phyloP scores from a whole-genome alignment of 352 stramenopile genomes.

The Pythium phragmiticola region DNA sequence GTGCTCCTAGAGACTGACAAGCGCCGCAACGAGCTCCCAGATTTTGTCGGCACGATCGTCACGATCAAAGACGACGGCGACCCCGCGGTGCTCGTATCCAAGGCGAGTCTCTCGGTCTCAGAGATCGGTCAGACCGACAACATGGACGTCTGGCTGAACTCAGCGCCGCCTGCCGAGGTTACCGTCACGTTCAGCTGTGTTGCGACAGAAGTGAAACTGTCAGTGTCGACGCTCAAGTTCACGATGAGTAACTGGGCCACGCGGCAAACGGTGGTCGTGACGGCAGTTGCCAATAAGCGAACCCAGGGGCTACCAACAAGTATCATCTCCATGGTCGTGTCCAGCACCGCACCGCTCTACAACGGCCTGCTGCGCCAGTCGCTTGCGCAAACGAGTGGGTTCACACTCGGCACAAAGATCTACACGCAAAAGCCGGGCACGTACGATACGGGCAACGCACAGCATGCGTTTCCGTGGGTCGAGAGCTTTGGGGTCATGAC shows the following conservation, averaged over 20 bases:
- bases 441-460: slow-evolving; percentile 56
- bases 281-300: slow-evolving; percentile 35
- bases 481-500: slow-evolving; percentile 51
- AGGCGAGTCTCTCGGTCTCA: slow-evolving; percentile 58
- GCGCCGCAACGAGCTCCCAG: slow-evolving; percentile 33
- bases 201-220: slow-evolving; percentile 23
- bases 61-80: slow-evolving; percentile 68
- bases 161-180: slow-evolving; percentile 40
- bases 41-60: slow-evolving; percentile 69
- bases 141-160: slow-evolving; percentile 55
- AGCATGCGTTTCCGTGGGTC: slow-evolving; percentile 51
- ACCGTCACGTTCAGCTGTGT: slow-evolving; percentile 26
- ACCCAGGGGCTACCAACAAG: slow-evolving; percentile 38
- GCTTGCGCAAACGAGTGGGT: slow-evolving; percentile 20
- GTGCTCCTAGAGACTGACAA: slow-evolving; percentile 46
- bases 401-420: slow-evolving; percentile 40
- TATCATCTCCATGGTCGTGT: slow-evolving; percentile 31
- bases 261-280: slow-evolving; percentile 36
- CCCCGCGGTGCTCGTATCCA: slow-evolving; percentile 59
- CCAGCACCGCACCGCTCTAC: slow-evolving; percentile 46
- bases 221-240: slow-evolving; percentile 35
- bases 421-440: slow-evolving; percentile 47
- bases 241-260: slow-evolving; percentile 39
- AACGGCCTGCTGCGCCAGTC: slow-evolving; percentile 32
- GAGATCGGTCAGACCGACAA: slow-evolving; percentile 63